A percentile compares a stretch with the other conserved stretches of the same genome.
These are phyloP conservation scores for Triangularia verruculosa DNA, from an alignment of 2,329 filamentous ascomycete genomes.

Conservation along the genomic window DNA sequence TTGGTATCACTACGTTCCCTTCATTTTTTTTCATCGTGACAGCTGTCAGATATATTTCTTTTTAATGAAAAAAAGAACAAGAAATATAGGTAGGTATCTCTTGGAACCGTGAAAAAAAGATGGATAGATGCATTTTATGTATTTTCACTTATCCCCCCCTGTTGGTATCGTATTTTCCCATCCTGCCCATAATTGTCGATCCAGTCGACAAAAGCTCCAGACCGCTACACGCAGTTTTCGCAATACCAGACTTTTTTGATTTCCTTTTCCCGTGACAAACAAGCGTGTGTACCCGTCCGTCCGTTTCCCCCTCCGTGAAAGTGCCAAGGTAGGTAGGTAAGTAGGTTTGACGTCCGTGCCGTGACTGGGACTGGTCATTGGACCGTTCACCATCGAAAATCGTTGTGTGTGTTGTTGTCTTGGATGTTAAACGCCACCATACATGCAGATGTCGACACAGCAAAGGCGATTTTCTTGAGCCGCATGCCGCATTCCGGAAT, in stretches of 20 bases:
- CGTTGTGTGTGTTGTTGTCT: too few species aligned
- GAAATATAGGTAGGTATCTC: neutral
- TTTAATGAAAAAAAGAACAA: neutral
- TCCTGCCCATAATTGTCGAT: neutral
- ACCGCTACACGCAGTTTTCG: neutral
- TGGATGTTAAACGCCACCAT: neutral
- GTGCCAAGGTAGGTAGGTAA: neutral
- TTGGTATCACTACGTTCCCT: neutral
- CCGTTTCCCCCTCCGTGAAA: neutral
- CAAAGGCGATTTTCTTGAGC: neutral
- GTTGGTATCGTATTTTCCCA: too few species aligned
- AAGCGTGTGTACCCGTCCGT: neutral
- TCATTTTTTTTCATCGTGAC: neutral
- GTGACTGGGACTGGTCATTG: neutral
- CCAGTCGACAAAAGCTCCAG: neutral
- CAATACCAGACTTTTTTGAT: neutral
- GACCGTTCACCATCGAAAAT: neutral
- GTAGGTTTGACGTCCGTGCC: neutral
- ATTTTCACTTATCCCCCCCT: neutral
- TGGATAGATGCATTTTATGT: neutral
- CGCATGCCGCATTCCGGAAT: neutral
- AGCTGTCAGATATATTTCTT: neutral
- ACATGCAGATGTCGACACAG: neutral
- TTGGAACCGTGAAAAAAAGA: neutral
- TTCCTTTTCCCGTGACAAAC: neutral